phyloP scores from a whole-genome alignment of 192 early-diverging fungal genomes.

The Chytriomyces confervae region DNA sequence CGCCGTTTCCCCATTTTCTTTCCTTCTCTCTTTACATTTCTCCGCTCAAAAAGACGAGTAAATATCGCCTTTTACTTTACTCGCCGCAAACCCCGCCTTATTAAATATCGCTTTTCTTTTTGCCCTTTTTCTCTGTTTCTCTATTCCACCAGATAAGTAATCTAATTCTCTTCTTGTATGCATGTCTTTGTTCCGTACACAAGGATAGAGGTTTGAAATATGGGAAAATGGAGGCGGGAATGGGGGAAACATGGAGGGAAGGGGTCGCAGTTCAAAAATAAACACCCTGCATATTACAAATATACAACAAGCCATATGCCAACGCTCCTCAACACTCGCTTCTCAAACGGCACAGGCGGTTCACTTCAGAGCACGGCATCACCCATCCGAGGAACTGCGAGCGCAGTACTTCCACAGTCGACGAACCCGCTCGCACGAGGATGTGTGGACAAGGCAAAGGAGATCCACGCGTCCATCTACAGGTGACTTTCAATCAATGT shows the following conservation, averaged over 20 bases:
- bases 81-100: background rate
- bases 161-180: background rate
- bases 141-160: background rate
- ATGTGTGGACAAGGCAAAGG: conserved; percentile 32
- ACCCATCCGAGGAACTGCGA: too few species aligned
- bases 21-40: background rate
- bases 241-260: too few species aligned
- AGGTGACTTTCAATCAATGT: too few species aligned
- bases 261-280: too few species aligned
- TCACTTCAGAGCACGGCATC: too few species aligned
- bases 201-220: background rate
- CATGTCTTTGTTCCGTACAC: background rate
- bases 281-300: too few species aligned
- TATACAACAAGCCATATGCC: too few species aligned
- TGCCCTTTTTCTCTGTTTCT: background rate
- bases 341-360: too few species aligned
- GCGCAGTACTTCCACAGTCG: background rate
- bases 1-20: background rate
- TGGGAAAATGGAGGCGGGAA: background rate
- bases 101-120: background rate
- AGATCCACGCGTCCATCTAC: conserved; percentile 28
- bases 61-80: background rate
- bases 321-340: too few species aligned
- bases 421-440: conserved; percentile 17
- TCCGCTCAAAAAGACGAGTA: background rate